phyloP scores from a whole-genome alignment of 768 basidiomycete species.

The Trametes maxima region DNA sequence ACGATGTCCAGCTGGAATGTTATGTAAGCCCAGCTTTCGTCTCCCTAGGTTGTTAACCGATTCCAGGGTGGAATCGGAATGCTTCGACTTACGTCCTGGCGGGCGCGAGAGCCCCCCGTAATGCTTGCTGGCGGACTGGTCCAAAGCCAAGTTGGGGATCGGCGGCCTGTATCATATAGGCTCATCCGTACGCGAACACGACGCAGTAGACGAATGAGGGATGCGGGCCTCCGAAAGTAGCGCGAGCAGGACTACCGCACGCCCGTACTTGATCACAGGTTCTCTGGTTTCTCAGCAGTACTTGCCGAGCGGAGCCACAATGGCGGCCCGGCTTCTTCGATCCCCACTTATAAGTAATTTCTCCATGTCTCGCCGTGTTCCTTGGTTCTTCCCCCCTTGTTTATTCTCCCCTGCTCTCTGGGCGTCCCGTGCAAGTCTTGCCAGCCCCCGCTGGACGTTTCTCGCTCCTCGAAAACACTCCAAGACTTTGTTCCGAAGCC shows the following conservation, averaged over 20 bases:
- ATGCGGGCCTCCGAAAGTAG: neutral
- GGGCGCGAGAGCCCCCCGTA: too few species aligned
- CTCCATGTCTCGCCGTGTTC: neutral
- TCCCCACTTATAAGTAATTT: neutral
- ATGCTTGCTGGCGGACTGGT: too few species aligned
- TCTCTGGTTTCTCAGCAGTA: slow-evolving; percentile 3
- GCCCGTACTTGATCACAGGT: slow-evolving; percentile 8
- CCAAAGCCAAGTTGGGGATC: too few species aligned
- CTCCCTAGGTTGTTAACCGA: too few species aligned
- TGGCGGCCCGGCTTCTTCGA: neutral
- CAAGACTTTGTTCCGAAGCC: neutral
- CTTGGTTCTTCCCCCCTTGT: neutral
- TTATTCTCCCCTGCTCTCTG: neutral
- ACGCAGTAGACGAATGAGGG: too few species aligned
- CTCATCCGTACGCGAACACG: neutral
- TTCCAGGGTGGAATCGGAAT: too few species aligned
- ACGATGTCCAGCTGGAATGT: too few species aligned
- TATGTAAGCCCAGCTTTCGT: too few species aligned
- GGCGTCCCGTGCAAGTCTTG: neutral
- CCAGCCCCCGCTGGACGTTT: neutral
- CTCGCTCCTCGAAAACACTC: neutral
- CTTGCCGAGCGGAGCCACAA: neutral
- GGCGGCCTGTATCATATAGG: too few species aligned
- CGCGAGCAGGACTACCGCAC: neutral
- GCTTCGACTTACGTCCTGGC: too few species aligned